Base-by-base conservation (phyloP, 495 filamentous ascomycete species). In the Aspergillus incahuasiensis region DNA sequence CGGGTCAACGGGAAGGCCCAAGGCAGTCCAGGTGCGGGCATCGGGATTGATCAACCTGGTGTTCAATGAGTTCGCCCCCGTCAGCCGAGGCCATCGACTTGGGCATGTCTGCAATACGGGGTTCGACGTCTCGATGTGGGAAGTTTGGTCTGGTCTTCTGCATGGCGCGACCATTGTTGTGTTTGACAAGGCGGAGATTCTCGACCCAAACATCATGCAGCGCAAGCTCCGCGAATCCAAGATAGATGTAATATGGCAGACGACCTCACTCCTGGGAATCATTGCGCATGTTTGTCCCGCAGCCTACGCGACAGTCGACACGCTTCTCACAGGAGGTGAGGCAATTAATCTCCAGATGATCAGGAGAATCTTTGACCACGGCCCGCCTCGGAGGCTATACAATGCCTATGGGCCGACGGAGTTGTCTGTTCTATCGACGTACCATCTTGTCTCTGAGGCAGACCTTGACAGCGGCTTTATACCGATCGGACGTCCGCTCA, bases 371-470 rank as follows among this genome's bases (percentile, higher is more conserved):
- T 42, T 65, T 7, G 24, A 30, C 1, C 42, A 55, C 5, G 60
- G 62, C 3, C 62, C 62, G 3, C 62, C 62, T 13, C n/a, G 28
- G 1, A 19, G 49, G 5, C 48, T 74, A 4, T 62, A 64, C 48
- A 74, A 73, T 15, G 62, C 62, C 0, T 74, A 72, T 28, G 70
- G 68, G 1, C 67, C 69, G 0, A 68, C 70, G 11, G 71, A 72
- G 35, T 67, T 63, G 1, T 59, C 51, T 11, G 49, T 61, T 15
- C 61, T 55, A 41, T 57, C 34, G 11, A 21, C 54, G 0, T 44
- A 50, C 5, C 61, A 61, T 11, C 16, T 30, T n/a, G 51, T 62
- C 9, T 48, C 57, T 0, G 2, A 0, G 0, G 49, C 38, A 0
- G 65, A 68, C 21, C n/a, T 58, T 0, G 18, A 52, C 2, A 8